These are phyloP conservation scores for Salix caprea DNA, from an alignment of 345 rosid species.

Conservation along the genomic window DNA sequence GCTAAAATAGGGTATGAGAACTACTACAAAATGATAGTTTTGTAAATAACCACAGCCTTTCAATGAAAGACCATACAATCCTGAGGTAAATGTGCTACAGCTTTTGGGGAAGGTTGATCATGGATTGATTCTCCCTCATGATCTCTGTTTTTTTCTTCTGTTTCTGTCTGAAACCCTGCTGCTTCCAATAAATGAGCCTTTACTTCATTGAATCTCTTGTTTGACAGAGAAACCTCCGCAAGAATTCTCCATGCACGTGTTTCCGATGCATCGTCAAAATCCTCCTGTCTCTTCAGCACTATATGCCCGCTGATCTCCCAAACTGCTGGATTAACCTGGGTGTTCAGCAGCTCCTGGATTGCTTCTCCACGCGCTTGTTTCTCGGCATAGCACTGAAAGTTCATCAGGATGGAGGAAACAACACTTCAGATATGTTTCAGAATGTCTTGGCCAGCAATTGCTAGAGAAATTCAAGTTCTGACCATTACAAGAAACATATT, in stretches of 20 bases:
- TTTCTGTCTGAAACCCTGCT: slow-evolving; percentile 12
- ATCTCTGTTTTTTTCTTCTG: not conserved
- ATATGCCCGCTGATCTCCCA: slow-evolving; percentile 98
- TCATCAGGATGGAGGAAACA: not conserved
- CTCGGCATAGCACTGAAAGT: slow-evolving; percentile 82
- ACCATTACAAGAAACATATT: no score
- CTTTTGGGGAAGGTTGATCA: slow-evolving; percentile 2
- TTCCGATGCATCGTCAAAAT: slow-evolving; percentile 80
- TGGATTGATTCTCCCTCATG: slow-evolving; percentile 12
- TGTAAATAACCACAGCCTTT: not conserved
- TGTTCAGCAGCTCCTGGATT: slow-evolving; percentile 63
- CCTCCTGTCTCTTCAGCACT: slow-evolving; percentile 83
- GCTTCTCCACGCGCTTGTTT: slow-evolving; percentile 94
- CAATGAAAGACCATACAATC: slow-evolving; percentile 17
- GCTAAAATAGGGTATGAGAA: no score
- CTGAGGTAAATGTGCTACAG: slow-evolving; percentile 6
- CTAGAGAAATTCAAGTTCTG: no score
- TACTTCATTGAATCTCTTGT: slow-evolving; percentile 76
- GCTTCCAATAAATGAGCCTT: slow-evolving; percentile 54
- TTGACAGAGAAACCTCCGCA: slow-evolving; percentile 82
- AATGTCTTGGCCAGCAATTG: no score
- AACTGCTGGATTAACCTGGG: slow-evolving; percentile 96
- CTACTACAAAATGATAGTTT: no score
- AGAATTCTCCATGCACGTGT: slow-evolving; percentile 87
- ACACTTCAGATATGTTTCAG: not conserved